Evolutionary conservation across 805 yeast species (phyloP).

Genomic region (Candida mattraensis): DNA sequence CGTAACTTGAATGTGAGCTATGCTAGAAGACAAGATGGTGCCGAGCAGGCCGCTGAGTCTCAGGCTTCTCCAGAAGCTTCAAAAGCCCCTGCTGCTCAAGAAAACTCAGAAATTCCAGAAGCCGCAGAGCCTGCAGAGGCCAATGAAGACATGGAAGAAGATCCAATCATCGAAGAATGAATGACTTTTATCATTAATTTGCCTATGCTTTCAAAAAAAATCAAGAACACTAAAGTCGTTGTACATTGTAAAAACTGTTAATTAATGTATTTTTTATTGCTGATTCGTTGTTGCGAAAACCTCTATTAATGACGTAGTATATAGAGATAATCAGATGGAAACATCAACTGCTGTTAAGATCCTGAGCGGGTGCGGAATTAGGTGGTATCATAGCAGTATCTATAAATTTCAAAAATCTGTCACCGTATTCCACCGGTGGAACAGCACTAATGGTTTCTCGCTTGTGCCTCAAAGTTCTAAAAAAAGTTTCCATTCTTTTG

Average conservation of each 20-base stretch:
- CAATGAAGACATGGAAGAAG: conserved; percentile 17
- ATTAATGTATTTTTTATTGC: too few species aligned
- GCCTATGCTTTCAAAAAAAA: too few species aligned
- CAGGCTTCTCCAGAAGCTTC: conserved; percentile 1
- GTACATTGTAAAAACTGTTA: too few species aligned
- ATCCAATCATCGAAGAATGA: conserved; percentile 7
- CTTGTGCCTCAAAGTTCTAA: conserved; percentile 71
- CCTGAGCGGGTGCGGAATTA: too few species aligned
- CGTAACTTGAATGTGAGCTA: conserved; percentile 68
- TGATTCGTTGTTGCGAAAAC: too few species aligned
- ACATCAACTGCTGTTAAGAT: neutral
- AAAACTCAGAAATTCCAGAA: conserved; percentile 1
- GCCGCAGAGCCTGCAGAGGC: too few species aligned
- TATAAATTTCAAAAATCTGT: conserved; percentile 76
- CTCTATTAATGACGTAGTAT: too few species aligned
- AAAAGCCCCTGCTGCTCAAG: conserved; percentile 6
- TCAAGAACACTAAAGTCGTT: too few species aligned
- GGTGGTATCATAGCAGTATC: conserved; percentile 20
- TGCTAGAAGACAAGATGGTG: conserved; percentile 43
- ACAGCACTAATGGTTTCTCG: conserved; percentile 78
- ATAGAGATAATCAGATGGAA: too few species aligned
- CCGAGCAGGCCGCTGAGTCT: conserved; percentile 6
- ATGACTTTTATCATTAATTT: neutral
- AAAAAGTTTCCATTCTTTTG: conserved; percentile 81
- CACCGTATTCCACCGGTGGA: conserved; percentile 89